A percentile compares a stretch with the other conserved stretches of the same genome.
phyloP scores from a whole-genome alignment of 148 eudicot species.

The Persicaria tinctoria region DNA sequence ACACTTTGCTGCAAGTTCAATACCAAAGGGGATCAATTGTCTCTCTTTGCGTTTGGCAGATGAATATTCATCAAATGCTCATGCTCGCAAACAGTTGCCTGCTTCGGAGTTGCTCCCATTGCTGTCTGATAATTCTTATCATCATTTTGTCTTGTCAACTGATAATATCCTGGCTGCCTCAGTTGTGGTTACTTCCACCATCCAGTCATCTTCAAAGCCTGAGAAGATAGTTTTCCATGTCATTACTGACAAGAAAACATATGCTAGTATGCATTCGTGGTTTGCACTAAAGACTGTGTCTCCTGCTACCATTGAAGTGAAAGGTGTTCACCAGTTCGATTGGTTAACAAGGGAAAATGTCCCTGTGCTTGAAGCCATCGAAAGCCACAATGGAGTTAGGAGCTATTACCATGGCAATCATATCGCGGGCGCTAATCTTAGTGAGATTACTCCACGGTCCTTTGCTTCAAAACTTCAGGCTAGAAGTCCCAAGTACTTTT shows the following conservation, averaged over 20 bases:
- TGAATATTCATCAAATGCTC: conserved; percentile 97
- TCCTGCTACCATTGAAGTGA: conserved; percentile 89
- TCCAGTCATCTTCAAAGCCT: conserved; percentile 66
- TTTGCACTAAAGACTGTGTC: conserved; percentile 74
- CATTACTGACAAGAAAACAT: conserved; percentile 96
- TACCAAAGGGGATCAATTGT: conserved; percentile 95
- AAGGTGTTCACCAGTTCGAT: conserved; percentile 95
- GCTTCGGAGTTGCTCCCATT: conserved; percentile 86
- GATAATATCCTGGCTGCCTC: conserved; percentile 87
- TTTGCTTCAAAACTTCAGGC: conserved; percentile 94
- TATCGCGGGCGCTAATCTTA: conserved; percentile 76
- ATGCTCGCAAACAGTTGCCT: conserved; percentile 90
- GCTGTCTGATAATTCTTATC: conserved; percentile 74
- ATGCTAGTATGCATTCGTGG: conserved; percentile 99
- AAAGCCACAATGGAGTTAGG: conserved; percentile 71
- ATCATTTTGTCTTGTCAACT: conserved; percentile 74
- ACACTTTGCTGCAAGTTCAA: conserved; percentile 91
- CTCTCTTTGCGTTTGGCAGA: conserved; percentile 89
- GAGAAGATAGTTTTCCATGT: conserved; percentile 85
- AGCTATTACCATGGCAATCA: conserved; percentile 93
- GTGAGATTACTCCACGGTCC: conserved; percentile 68
- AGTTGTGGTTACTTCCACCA: conserved; percentile 71
- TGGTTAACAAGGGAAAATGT: conserved; percentile 97
- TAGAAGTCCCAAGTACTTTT: conserved; percentile 94
- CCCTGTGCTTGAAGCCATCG: conserved; percentile 95